Conservation (phyloP, 176 grass and related monocot species). For the Melocanna baccifera region DNA sequence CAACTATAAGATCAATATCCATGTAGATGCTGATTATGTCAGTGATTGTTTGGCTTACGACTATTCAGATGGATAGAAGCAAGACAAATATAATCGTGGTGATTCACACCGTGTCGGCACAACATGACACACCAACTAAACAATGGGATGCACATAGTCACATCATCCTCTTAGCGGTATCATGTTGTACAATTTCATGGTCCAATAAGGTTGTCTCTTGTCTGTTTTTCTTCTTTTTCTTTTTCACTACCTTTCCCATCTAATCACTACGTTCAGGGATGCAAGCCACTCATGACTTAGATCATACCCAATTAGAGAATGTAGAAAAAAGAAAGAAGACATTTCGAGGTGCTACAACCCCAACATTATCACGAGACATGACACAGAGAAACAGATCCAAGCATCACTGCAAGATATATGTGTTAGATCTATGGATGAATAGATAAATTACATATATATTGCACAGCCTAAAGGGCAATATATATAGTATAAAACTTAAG, state of each 20-base stretch:
- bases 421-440: too few species aligned
- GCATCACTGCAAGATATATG: background rate
- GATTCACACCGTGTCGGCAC: background rate
- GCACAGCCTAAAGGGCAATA: too few species aligned
- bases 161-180: background rate
- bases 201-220: background rate
- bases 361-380: background rate
- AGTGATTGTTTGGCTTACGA: background rate
- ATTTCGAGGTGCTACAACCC: background rate
- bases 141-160: background rate
- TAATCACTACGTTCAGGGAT: background rate
- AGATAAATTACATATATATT: too few species aligned
- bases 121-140: background rate
- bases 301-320: background rate
- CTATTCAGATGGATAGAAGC: slow-evolving; percentile 7
- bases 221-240: background rate
- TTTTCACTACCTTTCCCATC: background rate
- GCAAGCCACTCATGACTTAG: background rate
- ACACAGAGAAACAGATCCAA: background rate
- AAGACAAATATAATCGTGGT: background rate
- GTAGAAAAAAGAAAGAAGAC: background rate
- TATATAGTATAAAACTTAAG: too few species aligned
- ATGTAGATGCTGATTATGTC: background rate
- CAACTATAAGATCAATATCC: background rate
- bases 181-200: background rate